Conservation (phyloP, 352 stramenopile genomes). For the Pythium oligandrum region DNA sequence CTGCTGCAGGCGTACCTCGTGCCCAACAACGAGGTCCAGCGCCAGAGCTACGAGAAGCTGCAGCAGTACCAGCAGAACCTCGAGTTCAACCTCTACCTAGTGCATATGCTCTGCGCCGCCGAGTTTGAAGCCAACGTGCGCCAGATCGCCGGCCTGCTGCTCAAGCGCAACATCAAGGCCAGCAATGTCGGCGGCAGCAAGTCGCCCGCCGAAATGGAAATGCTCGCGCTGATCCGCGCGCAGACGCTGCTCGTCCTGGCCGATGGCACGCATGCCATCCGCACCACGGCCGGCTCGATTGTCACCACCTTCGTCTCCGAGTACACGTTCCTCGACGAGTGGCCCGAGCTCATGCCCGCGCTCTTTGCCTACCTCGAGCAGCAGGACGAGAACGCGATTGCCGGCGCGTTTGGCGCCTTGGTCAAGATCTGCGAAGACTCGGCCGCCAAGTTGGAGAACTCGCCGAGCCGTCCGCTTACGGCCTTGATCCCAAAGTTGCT, state of each 20-base stretch:
- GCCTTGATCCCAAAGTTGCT: slow-evolving; percentile 85
- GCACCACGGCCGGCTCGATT: slow-evolving; percentile 69
- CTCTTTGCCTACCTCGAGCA: slow-evolving; percentile 57
- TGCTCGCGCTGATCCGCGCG: slow-evolving; percentile 75
- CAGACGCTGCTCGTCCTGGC: slow-evolving; percentile 67
- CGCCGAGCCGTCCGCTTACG: slow-evolving; percentile 80
- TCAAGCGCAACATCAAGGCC: slow-evolving; percentile 87
- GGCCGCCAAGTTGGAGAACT: slow-evolving; percentile 86
- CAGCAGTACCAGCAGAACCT: slow-evolving; percentile 87
- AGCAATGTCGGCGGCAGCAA: slow-evolving; percentile 51
- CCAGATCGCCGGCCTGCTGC: slow-evolving; percentile 71
- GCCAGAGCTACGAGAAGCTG: slow-evolving; percentile 74
- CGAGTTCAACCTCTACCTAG: slow-evolving; percentile 87
- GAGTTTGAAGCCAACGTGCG: slow-evolving; percentile 62
- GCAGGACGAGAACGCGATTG: slow-evolving; percentile 57
- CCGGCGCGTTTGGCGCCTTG: slow-evolving; percentile 81
- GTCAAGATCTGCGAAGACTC: slow-evolving; percentile 90
- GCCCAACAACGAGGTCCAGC: slow-evolving; percentile 83
- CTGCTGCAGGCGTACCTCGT: slow-evolving; percentile 80
- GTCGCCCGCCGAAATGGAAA: slow-evolving; percentile 54
- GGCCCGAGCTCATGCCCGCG: slow-evolving; percentile 82
- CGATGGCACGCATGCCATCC: slow-evolving; percentile 63
- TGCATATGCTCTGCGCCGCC: slow-evolving; percentile 69
- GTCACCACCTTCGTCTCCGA: slow-evolving; percentile 85
- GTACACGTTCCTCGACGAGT: slow-evolving; percentile 86